Base-by-base conservation (phyloP, 345 rosid species). In the Sonneratia caseolaris region DNA sequence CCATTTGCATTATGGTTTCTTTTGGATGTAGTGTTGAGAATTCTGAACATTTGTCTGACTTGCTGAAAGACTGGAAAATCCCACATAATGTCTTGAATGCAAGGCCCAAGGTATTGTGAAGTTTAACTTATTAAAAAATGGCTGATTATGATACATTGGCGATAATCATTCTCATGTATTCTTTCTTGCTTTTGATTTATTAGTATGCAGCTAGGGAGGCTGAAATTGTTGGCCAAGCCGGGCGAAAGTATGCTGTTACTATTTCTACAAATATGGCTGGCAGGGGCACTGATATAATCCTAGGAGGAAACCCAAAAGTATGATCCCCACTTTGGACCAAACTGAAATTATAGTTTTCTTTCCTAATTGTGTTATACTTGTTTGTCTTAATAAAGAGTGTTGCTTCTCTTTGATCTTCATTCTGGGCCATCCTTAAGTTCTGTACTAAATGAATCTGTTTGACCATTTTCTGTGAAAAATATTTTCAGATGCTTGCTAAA, bases 251-350 rank as follows among this genome's bases (percentile, higher is more conserved):
- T 84, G 96, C 98, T 78, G 88, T 93, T 77, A 93, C 98, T 70
- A 87, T 93, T 75, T 91, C 98, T 71, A 93, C 98, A 75, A 93
- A 93, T 81, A 91, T 93, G 98, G 97, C 98, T 78, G 98, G 98
- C 72, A 89, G 98, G 78, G 98, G 98, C 71, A 93, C 98, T 38
- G 97, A 93, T 74, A 91, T 93, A 77, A 93, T 93, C 78, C 83
- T 93, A 64, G 98, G 98, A 71, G 98, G 98, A 84, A 93, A 91
- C 77, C 92, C 98, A 55, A 91, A 88, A 80, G 98, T 93, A 86
- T 65, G 84, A 15, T 43, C 13, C 38, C 48, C 43, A 45, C 19
- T 40, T 40, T 65, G 10, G 42, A 8, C 35, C 35, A 65, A 37
- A 37, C 42, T 16, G 68, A 65, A 16, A 53, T 53, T 27, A 53